Evolutionary conservation across 176 grass and related monocot species (phyloP).

Genomic region (Dactylis glomerata): DNA sequence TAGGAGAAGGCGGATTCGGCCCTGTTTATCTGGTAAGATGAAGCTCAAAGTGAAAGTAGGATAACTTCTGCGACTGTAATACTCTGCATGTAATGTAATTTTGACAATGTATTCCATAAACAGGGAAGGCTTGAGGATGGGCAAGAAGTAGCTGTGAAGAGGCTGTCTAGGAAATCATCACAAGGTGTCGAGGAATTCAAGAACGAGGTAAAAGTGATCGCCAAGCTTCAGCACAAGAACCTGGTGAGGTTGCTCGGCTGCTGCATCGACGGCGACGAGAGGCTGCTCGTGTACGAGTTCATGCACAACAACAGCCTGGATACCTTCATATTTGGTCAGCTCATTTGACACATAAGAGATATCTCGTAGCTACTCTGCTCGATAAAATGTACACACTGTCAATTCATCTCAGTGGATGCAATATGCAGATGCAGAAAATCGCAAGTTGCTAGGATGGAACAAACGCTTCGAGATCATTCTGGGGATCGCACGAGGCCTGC

Average conservation of each 20-base stretch:
- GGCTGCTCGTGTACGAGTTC: conserved; percentile 56
- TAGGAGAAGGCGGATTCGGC: conserved; percentile 55
- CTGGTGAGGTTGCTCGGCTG: conserved; percentile 36
- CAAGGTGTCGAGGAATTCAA: conserved; percentile 45
- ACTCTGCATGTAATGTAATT: background rate
- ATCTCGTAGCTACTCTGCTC: background rate
- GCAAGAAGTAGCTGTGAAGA: conserved; percentile 54
- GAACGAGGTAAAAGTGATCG: conserved; percentile 50
- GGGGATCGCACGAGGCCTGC: conserved; percentile 36
- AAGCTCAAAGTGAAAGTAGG: background rate
- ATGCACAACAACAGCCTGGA: conserved; percentile 56
- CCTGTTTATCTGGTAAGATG: conserved; percentile 45
- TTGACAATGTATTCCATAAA: background rate
- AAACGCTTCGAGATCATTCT: conserved; percentile 30
- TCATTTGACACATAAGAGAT: background rate
- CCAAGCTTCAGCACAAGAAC: conserved; percentile 48
- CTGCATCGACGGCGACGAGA: conserved; percentile 44
- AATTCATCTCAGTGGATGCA: background rate
- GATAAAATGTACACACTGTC: background rate
- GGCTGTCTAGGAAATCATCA: conserved; percentile 34
- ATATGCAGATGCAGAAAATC: conserved; percentile 28
- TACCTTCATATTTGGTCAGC: conserved; percentile 50
- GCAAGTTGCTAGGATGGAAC: conserved; percentile 26
- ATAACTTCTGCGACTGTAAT: background rate
- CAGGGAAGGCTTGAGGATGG: conserved; percentile 51